phyloP scores from a whole-genome alignment of 148 eudicot species.

The Hydrangea macrophylla region DNA sequence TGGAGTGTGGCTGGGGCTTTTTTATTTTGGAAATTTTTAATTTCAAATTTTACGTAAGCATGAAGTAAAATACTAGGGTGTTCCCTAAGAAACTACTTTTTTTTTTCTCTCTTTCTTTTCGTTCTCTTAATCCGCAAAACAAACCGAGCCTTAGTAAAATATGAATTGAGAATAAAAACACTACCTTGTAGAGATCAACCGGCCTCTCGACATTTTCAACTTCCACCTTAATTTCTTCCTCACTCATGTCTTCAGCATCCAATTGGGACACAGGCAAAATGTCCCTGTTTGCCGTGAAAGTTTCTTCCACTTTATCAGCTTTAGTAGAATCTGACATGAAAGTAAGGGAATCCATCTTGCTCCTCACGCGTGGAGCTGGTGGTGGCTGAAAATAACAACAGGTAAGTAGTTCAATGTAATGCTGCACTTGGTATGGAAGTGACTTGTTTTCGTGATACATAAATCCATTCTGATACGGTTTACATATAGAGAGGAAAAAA shows the following conservation, averaged over 20 bases:
- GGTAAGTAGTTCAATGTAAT: not conserved
- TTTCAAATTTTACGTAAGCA: no score
- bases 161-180: not conserved
- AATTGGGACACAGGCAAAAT: constrained; percentile 22
- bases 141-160: not conserved
- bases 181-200: constrained; percentile 91
- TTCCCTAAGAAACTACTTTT: no score
- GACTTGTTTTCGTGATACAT: no score
- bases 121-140: no score
- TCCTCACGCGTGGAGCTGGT: constrained; percentile 66
- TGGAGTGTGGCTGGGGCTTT: no score
- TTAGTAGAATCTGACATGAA: constrained; percentile 57
- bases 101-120: no score
- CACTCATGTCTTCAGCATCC: constrained; percentile 18
- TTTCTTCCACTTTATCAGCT: constrained; percentile 39
- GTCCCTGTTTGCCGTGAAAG: constrained; percentile 13
- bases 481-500: no score
- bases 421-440: no score
- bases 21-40: no score
- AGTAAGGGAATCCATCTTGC: constrained; percentile 83
- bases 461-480: no score
- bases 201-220: constrained; percentile 88
- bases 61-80: no score
- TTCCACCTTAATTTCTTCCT: constrained; percentile 51
- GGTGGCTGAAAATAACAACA: constrained; percentile 56